Evolutionary conservation across 176 grass and related monocot species (phyloP).

Genomic region (Secale cereale): DNA sequence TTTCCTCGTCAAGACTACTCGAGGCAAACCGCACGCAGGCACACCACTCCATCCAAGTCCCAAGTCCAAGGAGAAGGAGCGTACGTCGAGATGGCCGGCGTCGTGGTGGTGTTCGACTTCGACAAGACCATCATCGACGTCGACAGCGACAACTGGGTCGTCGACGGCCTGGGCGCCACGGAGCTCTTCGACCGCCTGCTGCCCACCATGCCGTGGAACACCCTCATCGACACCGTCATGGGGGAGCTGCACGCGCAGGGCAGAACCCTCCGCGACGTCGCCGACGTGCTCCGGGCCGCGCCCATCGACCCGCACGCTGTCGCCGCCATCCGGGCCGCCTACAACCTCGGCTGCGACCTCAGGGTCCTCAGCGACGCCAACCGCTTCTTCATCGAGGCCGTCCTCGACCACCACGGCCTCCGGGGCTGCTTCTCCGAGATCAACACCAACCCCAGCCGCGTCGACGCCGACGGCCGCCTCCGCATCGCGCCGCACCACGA

Average conservation of each 20-base stretch:
- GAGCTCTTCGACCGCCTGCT: conserved; percentile 77
- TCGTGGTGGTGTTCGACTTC: conserved; percentile 75
- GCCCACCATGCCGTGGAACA: conserved; percentile 84
- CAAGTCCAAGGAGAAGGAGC: neutral
- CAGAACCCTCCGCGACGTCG: conserved; percentile 44
- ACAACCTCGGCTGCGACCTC: conserved; percentile 75
- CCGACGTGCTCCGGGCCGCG: conserved; percentile 29
- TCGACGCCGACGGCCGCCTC: conserved; percentile 54
- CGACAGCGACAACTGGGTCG: conserved; percentile 90
- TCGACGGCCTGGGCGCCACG: conserved; percentile 53
- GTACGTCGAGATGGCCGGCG: conserved; percentile 32
- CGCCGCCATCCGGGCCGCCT: conserved; percentile 42
- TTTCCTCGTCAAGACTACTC: neutral
- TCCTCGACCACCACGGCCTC: conserved; percentile 80
- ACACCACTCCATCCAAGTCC: no score
- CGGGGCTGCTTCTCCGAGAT: conserved; percentile 69
- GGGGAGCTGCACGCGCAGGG: conserved; percentile 42
- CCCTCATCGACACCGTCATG: conserved; percentile 90
- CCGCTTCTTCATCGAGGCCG: conserved; percentile 77
- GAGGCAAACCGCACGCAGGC: neutral
- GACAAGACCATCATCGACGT: conserved; percentile 96
- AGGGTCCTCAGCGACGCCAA: conserved; percentile 88
- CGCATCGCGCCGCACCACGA: conserved; percentile 66
- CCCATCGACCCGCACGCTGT: conserved; percentile 52
- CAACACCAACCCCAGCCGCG: conserved; percentile 73